These are phyloP conservation scores for Lyophyllum semitale DNA, from an alignment of 768 basidiomycete genomes.

Conservation along the genomic window DNA sequence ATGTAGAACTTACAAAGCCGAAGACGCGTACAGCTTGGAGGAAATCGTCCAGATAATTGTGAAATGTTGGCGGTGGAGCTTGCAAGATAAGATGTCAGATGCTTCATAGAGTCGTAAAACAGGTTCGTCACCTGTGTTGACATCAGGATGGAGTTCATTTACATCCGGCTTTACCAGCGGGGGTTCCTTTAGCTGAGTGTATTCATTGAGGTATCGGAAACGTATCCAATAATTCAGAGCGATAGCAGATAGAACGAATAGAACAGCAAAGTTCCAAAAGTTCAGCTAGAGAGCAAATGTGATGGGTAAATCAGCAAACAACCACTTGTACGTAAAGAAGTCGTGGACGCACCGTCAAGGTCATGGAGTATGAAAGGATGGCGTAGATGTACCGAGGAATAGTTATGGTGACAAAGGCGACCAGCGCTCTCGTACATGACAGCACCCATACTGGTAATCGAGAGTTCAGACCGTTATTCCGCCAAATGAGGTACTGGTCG, in stretches of 20 bases:
- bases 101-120: not conserved
- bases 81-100: conserved; percentile 21
- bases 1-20: conserved; percentile 67
- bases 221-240: conserved; percentile 85
- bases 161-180: conserved; percentile 82
- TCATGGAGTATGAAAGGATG: conserved; percentile 85
- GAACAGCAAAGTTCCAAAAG: conserved; percentile 86
- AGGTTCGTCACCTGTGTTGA: conserved; percentile 57
- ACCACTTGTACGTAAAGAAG: not conserved
- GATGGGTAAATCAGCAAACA: not conserved
- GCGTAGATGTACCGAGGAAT: conserved; percentile 78
- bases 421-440: conserved; percentile 72
- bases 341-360: conserved; percentile 64
- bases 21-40: conserved; percentile 95
- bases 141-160: conserved; percentile 89
- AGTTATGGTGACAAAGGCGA: conserved; percentile 82
- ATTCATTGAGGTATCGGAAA: conserved; percentile 76
- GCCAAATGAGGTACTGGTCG: conserved; percentile 7
- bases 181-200: conserved; percentile 76
- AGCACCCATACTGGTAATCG: conserved; percentile 69
- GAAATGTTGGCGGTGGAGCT: conserved; percentile 77
- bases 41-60: conserved; percentile 97
- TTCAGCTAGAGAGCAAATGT: conserved; percentile 57
- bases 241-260: conserved; percentile 68
- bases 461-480: not conserved